Base-by-base conservation (phyloP, 306 rosid species). In the Pyrus bretschneideri region DNA sequence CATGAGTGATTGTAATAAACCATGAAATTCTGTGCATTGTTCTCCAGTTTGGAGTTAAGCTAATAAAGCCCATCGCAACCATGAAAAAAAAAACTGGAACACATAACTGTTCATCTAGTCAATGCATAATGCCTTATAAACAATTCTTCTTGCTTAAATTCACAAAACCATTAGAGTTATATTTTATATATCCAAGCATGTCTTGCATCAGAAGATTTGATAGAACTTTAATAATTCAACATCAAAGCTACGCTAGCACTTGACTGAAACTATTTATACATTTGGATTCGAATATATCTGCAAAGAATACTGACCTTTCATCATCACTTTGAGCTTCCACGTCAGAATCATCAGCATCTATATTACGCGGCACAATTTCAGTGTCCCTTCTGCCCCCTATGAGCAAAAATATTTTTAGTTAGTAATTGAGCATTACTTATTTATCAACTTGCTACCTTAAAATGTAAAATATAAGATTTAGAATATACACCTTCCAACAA, bases 321-420 rank as follows among this genome's bases (percentile, higher is more conserved):
- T 89, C 87, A 25, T 90, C 97, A 81, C 97, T 92, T 86, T 92
- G 90, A 77, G 87, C 93, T 78, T 95, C 98, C 76, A 86, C 83
- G 30, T 95, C 97, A 77, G 98, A 92, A 85, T 95, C 98, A 72
- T 95, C 98, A 25, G 97, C 98, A 84, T 95, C 98, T 78, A 90
- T 83, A 69, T 84, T 92, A 5, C 97, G 96, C 0, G 96, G 87
- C 82, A 90, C 72, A 63, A 92, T 92, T 82, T 92, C 98, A 46
- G 82, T 38, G 11, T 92, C 97, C 83, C 96, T 80, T 82, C 78
- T 92, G 38, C 89, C 15, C 55, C 97, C 98, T 92, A 86, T 29
- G 61, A 67, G 70, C 40, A 69, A 13, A 79, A 80, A 72, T 61
- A 64, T 33, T 29, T 21, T 33, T 22, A 60, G 71, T 65, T 45